Evolutionary conservation across 805 yeast genomes (phyloP), one percentile per base, ranked within the genome.

Genomic region (Kuraishia borneana): DNA sequence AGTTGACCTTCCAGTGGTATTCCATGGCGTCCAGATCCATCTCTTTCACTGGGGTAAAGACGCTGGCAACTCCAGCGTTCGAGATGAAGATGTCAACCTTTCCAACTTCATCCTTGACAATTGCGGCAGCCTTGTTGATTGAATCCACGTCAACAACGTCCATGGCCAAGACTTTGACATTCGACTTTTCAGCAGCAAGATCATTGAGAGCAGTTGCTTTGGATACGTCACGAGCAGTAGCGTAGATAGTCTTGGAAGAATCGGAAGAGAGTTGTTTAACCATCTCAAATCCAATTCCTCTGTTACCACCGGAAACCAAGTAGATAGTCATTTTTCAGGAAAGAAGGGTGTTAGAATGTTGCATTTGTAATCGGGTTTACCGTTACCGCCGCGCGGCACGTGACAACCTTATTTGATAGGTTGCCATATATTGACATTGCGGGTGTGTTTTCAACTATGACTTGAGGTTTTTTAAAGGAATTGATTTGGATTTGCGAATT

Each of bases 1-100:
- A 33, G 36, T 54, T 54, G 27, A 42, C 42, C 0, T 18, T 30
- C 25, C 37, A 47, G 32, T 47, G 54, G 6, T 14, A 9, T n/a
- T n/a, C 7, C 8, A 16, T 16, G 6, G 7, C 13, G 18, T 16
- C 28, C 10, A 9, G 4, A 4, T 18, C 22, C 10, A 25, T 16
- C 6, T 22, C 28, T 6, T 22, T n/a, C 9, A 31, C 26, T 3
- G 21, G 34, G 10, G 10, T 7, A 6, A 16, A 14, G 6, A n/a
- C 12, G 21, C 23, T 20, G 8, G 34, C 18, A 16, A 31, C 16
- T 16, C 28, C 33, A 5, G 33, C 33, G 21, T 31, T 31, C 20
- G 9, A 9, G 14, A 31, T 21, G n/a, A 31, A 21, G 17, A 16
- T 16, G 13, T 31, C 33, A 14, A 31, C 20, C n/a, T 23, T 18